These are phyloP conservation scores for Botrytis cinerea DNA, from an alignment of 2,329 filamentous ascomycete genomes.

Conservation along the genomic window DNA sequence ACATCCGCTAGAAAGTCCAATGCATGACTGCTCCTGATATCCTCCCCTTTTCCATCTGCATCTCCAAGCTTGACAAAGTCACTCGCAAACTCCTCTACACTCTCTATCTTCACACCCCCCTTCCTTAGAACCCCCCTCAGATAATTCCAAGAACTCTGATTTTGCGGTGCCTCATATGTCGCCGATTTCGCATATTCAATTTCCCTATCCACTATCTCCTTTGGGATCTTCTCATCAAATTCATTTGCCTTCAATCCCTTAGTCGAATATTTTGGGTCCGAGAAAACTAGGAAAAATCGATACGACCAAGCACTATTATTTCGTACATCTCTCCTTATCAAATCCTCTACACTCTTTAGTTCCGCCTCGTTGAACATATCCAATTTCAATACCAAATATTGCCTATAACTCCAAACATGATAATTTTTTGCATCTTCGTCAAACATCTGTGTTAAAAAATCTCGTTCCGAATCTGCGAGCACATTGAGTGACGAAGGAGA, in stretches of 20 bases:
- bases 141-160: constrained; percentile 94
- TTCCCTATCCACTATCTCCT: constrained; percentile 70
- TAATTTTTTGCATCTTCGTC: constrained; percentile 92
- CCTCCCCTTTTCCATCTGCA: constrained; percentile 44
- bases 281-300: constrained; percentile 89
- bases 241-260: constrained; percentile 52
- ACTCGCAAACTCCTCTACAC: constrained; percentile 51
- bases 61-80: constrained; percentile 54
- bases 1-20: constrained; percentile 74
- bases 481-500: constrained; percentile 55
- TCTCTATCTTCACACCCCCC: constrained; percentile 54
- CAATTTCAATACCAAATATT: constrained; percentile 65
- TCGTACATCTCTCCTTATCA: constrained; percentile 78
- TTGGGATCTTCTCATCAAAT: constrained; percentile 58
- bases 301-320: constrained; percentile 99
- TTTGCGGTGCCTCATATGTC: constrained; percentile 82
- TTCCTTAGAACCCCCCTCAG: constrained; percentile 74
- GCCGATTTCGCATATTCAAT: constrained; percentile 71
- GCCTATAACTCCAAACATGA: constrained; percentile 95
- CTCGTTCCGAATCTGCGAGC: constrained; percentile 66
- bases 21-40: constrained; percentile 63
- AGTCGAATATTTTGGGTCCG: constrained; percentile 55
- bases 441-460: constrained; percentile 80
- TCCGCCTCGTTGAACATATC: constrained; percentile 66
- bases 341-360: constrained; percentile 67